Evolutionary conservation across 768 basidiomycete genomes (phyloP), one percentile per base, ranked within the genome.

Genomic region (Rhizopogon sp.): DNA sequence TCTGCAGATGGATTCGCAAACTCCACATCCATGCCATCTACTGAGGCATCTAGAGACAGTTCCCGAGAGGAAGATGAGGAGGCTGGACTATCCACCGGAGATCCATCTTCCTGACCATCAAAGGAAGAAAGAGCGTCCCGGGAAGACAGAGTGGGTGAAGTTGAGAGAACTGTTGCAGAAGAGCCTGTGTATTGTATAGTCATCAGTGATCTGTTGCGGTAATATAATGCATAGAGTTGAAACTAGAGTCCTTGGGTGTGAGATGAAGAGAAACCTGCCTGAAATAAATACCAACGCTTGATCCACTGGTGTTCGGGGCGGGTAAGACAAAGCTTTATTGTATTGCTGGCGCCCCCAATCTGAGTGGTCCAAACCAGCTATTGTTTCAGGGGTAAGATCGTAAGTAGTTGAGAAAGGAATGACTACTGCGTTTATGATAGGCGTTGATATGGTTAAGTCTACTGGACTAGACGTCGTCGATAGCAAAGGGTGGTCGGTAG

Each of bases 61-160:
- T 71, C 70, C 37, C 68, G 69, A 8, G 54, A 55, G 28, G 70
- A 71, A 11, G 64, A 71, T 16, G 68, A 70, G 1, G 69, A 70
- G 39, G 62, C 33, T 50, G 68, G 63, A 50, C 68, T 70, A 41
- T 69, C 63, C 44, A 60, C 57, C 29, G 67, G 62, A 57, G 65
- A 60, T 43, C 41, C 13, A 59, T 66, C 67, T 58, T 69, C 66
- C 41, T 58, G 67, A 16, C 40, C 70, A 62, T 69, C 62, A 62
- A 70, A 69, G 43, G 64, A 57, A n/a, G 67, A 66, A 52, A 71
- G 62, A 20, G 58, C 60, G 66, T 58, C 67, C 54, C 55, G 67
- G 6, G 67, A 69, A 44, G 68, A 69, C 58, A 70, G 67, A 39
- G 63, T 68, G 61, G 67, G 59, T 31, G 67, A 70, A 49, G 57